Conservation (phyloP, 2,329 filamentous ascomycete species). For the Pseudogymnoascus sp. region DNA sequence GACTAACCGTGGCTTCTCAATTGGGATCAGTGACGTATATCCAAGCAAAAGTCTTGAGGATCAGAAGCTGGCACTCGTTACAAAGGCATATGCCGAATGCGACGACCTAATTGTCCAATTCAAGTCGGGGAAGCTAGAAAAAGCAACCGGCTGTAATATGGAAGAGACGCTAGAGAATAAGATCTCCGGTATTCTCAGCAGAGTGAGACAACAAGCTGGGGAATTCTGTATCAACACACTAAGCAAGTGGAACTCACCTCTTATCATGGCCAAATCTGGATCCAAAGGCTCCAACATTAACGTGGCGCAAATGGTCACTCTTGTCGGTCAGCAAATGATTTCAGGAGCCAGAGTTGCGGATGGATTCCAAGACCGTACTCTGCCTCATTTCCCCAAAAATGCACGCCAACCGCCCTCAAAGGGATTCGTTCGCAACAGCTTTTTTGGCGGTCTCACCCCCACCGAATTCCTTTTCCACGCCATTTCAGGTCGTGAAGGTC, state of each 20-base stretch:
- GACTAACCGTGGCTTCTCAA: slow-evolving; percentile 88
- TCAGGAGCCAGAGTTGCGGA: slow-evolving; percentile 85
- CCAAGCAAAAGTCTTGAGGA: slow-evolving; percentile 64
- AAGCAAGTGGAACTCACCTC: slow-evolving; percentile 82
- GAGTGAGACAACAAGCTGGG: slow-evolving; percentile 85
- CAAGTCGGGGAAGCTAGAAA: slow-evolving; percentile 72
- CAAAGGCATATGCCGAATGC: slow-evolving; percentile 70
- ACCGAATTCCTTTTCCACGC: slow-evolving; percentile 98
- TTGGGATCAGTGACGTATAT: slow-evolving; percentile 91
- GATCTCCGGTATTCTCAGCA: slow-evolving; percentile 85
- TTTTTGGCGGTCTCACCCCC: slow-evolving; percentile 84
- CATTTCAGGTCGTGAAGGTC: slow-evolving; percentile 94
- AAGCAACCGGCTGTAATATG: slow-evolving; percentile 82
- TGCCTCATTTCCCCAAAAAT: slow-evolving; percentile 94
- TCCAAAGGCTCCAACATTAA: slow-evolving; percentile 98
- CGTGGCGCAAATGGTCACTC: slow-evolving; percentile 97
- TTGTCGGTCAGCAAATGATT: slow-evolving; percentile 97
- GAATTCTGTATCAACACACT: slow-evolving; percentile 83
- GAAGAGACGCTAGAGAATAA: slow-evolving; percentile 86
- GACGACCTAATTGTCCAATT: slow-evolving; percentile 77
- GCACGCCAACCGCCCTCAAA: slow-evolving; percentile 88
- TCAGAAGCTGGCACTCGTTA: slow-evolving; percentile 70
- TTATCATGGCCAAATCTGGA: slow-evolving; percentile 95
- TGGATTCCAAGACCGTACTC: slow-evolving; percentile 89
- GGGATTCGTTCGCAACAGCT: slow-evolving; percentile 94